Percentiles rank a stretch among this genome's conserved stretches.
Conservation (phyloP, 1,284 basidiomycete genomes). For the Rhizoctonia solani region DNA sequence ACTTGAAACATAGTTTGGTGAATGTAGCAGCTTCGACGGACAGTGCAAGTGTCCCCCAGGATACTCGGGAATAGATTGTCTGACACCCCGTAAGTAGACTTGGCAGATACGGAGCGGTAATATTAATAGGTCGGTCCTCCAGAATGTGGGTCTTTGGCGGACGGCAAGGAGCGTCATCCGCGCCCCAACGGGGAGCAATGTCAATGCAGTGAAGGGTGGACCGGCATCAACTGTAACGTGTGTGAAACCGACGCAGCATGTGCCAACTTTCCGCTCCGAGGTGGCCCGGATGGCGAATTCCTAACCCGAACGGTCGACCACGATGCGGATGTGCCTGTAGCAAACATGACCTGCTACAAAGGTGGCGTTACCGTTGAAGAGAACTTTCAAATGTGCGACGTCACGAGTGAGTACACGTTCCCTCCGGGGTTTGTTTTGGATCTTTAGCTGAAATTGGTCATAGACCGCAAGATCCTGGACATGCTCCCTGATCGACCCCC, state of each 20-base stretch:
- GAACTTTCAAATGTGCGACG: conserved; percentile 97
- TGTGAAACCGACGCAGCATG: conserved; percentile 84
- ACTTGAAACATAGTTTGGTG: conserved; percentile 57
- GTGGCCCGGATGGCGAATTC: conserved; percentile 47
- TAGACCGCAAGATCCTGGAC: conserved; percentile 87
- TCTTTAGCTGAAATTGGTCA: neutral
- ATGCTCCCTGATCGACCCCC: conserved; percentile 87
- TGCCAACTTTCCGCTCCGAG: conserved; percentile 67
- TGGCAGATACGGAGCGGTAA: neutral
- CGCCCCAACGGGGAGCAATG: conserved; percentile 77
- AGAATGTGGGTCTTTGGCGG: conserved; percentile 91
- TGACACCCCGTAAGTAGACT: conserved; percentile 70
- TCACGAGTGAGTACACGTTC: conserved; percentile 81
- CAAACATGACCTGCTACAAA: conserved; percentile 91
- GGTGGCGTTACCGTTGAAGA: conserved; percentile 89
- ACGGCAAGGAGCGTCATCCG: conserved; percentile 82
- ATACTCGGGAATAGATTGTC: conserved; percentile 89
- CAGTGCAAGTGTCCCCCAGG: conserved; percentile 90
- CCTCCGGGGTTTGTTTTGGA: neutral
- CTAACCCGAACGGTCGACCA: conserved; percentile 51
- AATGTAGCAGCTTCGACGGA: conserved; percentile 85
- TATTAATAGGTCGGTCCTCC: conserved; percentile 8
- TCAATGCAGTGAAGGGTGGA: conserved; percentile 92
- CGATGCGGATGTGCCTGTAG: conserved; percentile 51
- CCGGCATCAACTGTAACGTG: conserved; percentile 95